Evolutionary conservation across 352 stramenopile species (phyloP), one percentile per base, ranked within the genome.

Genomic region (Pythium periplocum): DNA sequence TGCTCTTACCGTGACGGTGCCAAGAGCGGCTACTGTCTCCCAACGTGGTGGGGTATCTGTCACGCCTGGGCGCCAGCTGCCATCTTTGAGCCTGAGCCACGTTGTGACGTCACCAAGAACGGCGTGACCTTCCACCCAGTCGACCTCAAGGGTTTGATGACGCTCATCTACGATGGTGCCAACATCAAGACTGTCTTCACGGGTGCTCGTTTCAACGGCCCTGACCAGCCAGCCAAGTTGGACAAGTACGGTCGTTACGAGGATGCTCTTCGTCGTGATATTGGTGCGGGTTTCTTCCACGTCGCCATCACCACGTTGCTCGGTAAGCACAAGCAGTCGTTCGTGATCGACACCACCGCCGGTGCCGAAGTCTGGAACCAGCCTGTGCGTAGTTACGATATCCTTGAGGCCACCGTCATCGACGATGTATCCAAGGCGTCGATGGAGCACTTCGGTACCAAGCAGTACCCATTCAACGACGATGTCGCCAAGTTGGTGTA

Each of bases 391-490:
- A 44, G 34, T 17, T 35, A 42, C 38, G 38, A 42, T 8, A 12
- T 42, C 7, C 38, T 42, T 12, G 12, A 42, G 38, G 12, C 12
- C 7, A 12, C 7, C 7, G 7, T 42, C 38, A 12, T 42, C 7
- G 38, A 42, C 7, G 38, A 42, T 42, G 7, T 12, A 0, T 8
- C 7, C 7, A 8, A 42, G 38, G 12, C 38, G 38, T 42, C 38
- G 38, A 42, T 42, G 38, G 38, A 42, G 38, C 38, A 42, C 12
- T 42, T 42, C 38, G 38, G 38, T 8, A 42, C 38, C 7, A 8
- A 53, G 32, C 30, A 7, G 51, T 88, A 88, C 53, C 71, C 74
- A 37, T 90, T 87, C 66, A 90, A 90, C 60, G 55, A 64, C 4
- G 66, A 70, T 8, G 72, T 73, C 37, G 75, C 69, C 45, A 78